Percentiles rank a stretch among this genome's conserved stretches.
phyloP scores from a whole-genome alignment of 2,329 filamentous ascomycete genomes.

The Pseudogymnoascus sp. region DNA sequence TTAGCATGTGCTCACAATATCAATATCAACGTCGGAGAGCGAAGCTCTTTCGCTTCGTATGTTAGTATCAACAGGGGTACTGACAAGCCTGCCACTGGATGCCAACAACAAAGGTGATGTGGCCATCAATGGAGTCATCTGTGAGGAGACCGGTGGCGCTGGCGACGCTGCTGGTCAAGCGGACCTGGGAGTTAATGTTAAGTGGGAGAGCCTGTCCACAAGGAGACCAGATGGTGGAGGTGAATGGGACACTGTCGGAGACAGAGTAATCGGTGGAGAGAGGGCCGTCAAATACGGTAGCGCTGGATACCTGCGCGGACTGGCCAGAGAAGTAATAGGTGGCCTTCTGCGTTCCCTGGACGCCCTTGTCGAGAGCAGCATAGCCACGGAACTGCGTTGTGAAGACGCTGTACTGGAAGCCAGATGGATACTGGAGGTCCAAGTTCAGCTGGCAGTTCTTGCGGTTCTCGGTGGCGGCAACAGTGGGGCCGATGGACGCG shows the following conservation, averaged over 20 bases:
- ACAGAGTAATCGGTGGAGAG: conserved; percentile 33
- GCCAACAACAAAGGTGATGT: conserved; percentile 36
- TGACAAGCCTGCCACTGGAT: conserved; percentile 31
- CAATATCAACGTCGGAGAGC: neutral
- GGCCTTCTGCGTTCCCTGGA: conserved; percentile 42
- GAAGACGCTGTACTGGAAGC: conserved; percentile 46
- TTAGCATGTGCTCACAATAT: neutral
- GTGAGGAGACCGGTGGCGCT: conserved; percentile 35
- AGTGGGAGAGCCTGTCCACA: conserved; percentile 42
- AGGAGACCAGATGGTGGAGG: conserved; percentile 44
- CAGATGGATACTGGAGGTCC: conserved; percentile 42
- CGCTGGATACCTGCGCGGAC: conserved; percentile 29
- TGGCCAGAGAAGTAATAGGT: conserved; percentile 47
- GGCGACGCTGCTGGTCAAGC: conserved; percentile 29
- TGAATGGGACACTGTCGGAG: conserved; percentile 38
- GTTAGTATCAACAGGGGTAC: neutral
- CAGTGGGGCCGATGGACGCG: conserved; percentile 40
- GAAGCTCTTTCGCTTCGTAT: neutral
- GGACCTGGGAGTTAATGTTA: conserved; percentile 48
- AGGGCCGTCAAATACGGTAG: conserved; percentile 37
- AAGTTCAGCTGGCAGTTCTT: conserved; percentile 49
- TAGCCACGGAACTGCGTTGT: conserved; percentile 47
- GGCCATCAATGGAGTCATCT: conserved; percentile 42
- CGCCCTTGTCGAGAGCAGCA: conserved; percentile 37
- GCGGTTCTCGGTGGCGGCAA: conserved; percentile 37